Evolutionary conservation across 2,329 filamentous ascomycete species (phyloP).

Genomic region (Arthrocladium fulminans): DNA sequence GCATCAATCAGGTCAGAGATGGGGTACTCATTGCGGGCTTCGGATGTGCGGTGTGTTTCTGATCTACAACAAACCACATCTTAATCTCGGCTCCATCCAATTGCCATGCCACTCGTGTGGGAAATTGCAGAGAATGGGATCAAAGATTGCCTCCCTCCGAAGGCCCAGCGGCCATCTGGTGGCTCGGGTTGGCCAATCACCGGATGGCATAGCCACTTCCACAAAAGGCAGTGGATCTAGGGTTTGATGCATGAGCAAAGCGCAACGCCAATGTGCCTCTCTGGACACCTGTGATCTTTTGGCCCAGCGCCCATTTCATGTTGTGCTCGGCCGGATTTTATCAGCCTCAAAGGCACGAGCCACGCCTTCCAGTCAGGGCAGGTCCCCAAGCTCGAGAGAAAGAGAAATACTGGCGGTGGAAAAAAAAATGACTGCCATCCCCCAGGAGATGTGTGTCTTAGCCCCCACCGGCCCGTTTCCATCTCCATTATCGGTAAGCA

Average conservation of each 20-base stretch:
- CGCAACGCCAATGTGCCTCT: not conserved
- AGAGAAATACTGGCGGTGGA: not conserved
- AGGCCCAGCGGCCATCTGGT: too few species aligned
- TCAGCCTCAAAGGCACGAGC: not conserved
- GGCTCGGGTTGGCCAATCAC: too few species aligned
- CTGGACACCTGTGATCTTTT: not conserved
- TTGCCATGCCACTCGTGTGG: too few species aligned
- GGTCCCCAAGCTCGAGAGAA: not conserved
- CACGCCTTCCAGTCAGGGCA: not conserved
- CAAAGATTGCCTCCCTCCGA: too few species aligned
- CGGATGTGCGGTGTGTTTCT: too few species aligned
- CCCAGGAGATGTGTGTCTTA: too few species aligned
- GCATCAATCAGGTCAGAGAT: not conserved
- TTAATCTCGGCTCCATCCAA: too few species aligned
- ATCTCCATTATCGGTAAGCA: slow-evolving; percentile 14
- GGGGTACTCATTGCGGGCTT: not conserved
- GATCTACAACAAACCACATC: too few species aligned
- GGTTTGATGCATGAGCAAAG: not conserved
- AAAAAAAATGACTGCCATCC: not conserved
- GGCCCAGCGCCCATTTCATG: too few species aligned
- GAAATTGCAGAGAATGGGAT: too few species aligned
- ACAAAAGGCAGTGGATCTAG: too few species aligned
- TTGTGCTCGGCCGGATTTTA: not conserved
- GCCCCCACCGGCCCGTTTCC: not conserved
- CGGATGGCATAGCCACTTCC: too few species aligned